These are phyloP conservation scores for Phytopythium sindhum DNA, from an alignment of 352 stramenopile genomes.

Conservation along the genomic window DNA sequence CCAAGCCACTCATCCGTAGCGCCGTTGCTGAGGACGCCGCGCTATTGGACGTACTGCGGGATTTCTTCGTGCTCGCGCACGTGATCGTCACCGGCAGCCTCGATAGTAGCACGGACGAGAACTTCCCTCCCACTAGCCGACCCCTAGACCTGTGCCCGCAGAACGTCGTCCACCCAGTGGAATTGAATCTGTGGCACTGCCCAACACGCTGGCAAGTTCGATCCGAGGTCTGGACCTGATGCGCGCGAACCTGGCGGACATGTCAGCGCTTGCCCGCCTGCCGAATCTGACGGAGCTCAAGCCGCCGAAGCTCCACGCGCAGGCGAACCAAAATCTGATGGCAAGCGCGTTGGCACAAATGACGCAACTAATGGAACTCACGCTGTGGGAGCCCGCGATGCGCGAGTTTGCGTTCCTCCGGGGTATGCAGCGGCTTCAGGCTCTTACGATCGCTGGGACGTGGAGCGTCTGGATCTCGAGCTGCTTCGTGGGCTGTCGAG, in stretches of 20 bases:
- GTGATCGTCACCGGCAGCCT: neutral
- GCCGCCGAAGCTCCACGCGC: neutral
- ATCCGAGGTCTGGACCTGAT: neutral
- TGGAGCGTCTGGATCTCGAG: slow-evolving; percentile 2
- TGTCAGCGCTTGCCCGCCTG: neutral
- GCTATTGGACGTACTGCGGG: neutral
- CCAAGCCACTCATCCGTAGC: neutral
- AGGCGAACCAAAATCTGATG: neutral
- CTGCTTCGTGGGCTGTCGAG: neutral
- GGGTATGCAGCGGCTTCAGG: neutral
- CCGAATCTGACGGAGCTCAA: slow-evolving; percentile 2
- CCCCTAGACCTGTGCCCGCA: neutral
- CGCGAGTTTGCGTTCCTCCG: neutral
- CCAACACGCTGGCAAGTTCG: neutral
- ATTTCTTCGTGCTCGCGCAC: neutral
- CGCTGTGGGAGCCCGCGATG: neutral
- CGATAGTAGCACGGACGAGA: neutral
- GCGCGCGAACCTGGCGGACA: neutral
- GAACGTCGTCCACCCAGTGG: neutral
- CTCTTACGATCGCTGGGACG: neutral
- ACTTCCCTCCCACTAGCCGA: neutral
- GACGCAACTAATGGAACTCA: neutral
- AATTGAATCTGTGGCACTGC: neutral
- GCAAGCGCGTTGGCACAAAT: neutral
- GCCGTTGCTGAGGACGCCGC: neutral